Base-by-base conservation (phyloP, 352 stramenopile genomes). In the Phytophthora idaei region DNA sequence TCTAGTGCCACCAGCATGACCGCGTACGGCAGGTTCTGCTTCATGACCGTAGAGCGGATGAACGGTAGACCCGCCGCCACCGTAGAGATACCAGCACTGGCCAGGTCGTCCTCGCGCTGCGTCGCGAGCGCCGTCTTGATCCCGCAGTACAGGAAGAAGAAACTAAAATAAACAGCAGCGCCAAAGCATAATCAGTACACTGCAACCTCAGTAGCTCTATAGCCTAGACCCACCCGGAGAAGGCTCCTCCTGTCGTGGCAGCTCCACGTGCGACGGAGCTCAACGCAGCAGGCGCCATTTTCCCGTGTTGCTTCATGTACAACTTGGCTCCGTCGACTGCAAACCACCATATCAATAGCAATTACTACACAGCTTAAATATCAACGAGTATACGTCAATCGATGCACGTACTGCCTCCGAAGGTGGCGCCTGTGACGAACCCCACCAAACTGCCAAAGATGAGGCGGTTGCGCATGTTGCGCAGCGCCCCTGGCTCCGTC, bases 81-180 rank as follows among this genome's bases (percentile, higher is more conserved):
- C 0, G 74, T 86, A 6, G 83, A 80, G n/a, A 90, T 78, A 44
- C 73, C 82, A 15, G 85, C 77, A 63, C 82, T 83, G 17, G 80
- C 50, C 51, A 92, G 44, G 57, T 94, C 82, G 21, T 92, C 79
- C 17, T 83, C 64, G 2, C 84, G 75, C 58, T 90, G 78, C 15
- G 81, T 80, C 44, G 90, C 73, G 44, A 94, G 58, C 29, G 80
- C 77, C 39, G 83, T 91, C 76, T 92, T 92, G 25, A 90, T 69
- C 32, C 85, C 85, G 57, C 89, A 85, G 67, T 92, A 94, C 54
- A 77, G 60, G 29, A 89, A 76, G 79, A 94, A 94, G 63, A 94
- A 94, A 8, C 83, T 92, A 44, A 53, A 3, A 36, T 0, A 6
- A 39, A 12, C 34, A 39, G 21, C 34, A 45, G 9, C 10, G 55